Conservation (phyloP, 306 rosid genomes). For the Lathyrus aphaca region DNA sequence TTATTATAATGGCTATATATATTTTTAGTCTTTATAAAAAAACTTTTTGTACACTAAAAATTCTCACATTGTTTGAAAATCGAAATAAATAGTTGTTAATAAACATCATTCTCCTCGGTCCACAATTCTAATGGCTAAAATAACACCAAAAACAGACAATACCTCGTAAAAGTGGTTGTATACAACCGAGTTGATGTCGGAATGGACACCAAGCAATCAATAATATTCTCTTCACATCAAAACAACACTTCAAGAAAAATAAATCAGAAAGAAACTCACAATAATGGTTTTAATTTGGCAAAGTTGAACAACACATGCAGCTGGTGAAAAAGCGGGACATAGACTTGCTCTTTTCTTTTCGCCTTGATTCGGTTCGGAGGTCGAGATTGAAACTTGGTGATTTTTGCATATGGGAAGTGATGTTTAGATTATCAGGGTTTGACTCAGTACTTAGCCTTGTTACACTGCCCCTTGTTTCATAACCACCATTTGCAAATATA, state of each 20-base stretch:
- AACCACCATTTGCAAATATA: conserved; percentile 39
- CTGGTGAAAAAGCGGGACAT: conserved; percentile 66
- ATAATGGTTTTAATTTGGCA: conserved; percentile 46
- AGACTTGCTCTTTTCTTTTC: conserved; percentile 57
- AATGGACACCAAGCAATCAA: conserved; percentile 17
- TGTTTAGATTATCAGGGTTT: conserved; percentile 54
- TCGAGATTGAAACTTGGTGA: conserved; percentile 85
- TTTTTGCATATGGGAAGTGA: conserved; percentile 56
- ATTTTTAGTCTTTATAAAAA: neutral
- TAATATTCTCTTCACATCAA: conserved; percentile 39
- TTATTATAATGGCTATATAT: neutral
- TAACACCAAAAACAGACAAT: neutral
- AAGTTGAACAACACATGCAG: conserved; percentile 84
- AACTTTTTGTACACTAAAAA: neutral
- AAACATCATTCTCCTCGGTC: neutral
- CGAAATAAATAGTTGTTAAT: neutral
- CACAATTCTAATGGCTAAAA: neutral
- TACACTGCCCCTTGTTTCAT: conserved; percentile 54
- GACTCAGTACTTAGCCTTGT: conserved; percentile 74
- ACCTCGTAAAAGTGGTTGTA: neutral
- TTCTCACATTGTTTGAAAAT: neutral
- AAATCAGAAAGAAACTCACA: conserved; percentile 35
- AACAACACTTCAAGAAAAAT: conserved; percentile 38
- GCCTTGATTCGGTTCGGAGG: conserved; percentile 52
- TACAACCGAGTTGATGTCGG: neutral